Percentiles rank a stretch among this genome's conserved stretches.
Evolutionary conservation across 257 asterid species (phyloP).

Genomic region (Solanum chilense): DNA sequence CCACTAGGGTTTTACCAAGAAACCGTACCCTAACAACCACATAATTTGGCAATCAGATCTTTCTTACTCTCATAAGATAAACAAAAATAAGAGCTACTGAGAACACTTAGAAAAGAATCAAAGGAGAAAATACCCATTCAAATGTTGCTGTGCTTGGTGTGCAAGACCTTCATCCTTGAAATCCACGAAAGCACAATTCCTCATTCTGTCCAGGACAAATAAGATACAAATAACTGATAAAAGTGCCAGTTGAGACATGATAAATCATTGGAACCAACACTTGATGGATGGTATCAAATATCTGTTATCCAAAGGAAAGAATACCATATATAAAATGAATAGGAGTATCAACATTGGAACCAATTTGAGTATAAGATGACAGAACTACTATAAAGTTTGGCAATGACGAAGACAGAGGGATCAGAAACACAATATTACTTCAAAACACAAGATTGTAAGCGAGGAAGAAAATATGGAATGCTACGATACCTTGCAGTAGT

Average conservation of each 20-base stretch:
- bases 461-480: neutral
- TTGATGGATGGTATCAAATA: neutral
- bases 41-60: constrained; percentile 1
- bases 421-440: neutral
- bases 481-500: constrained; percentile 43
- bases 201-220: constrained; percentile 28
- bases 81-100: no score
- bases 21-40: constrained; percentile 48
- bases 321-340: neutral
- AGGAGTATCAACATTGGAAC: neutral
- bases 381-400: neutral
- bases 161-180: constrained; percentile 60
- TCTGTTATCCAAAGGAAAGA: neutral
- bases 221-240: neutral
- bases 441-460: neutral
- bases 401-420: neutral
- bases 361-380: neutral
- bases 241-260: neutral
- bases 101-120: neutral
- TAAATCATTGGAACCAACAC: neutral
- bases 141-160: constrained; percentile 66
- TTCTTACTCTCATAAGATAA: neutral
- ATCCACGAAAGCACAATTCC: constrained; percentile 75
- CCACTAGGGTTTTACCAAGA: constrained; percentile 70
- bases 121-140: constrained; percentile 46